Percentiles rank a stretch among this genome's conserved stretches.
phyloP scores from a whole-genome alignment of 306 rosid species.

The Corylus americana region DNA sequence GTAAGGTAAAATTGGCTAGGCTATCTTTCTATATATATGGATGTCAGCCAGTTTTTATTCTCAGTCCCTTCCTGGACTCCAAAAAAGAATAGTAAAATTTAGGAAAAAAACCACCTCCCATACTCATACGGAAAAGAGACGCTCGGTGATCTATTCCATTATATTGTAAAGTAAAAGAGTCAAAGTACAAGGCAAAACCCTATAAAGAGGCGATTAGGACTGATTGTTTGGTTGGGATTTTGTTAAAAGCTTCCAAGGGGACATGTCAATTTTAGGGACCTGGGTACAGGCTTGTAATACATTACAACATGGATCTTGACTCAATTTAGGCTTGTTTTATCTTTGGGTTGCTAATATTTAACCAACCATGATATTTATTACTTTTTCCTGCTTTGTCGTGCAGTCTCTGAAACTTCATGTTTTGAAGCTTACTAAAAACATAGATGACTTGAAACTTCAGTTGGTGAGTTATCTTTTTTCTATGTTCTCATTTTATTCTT shows the following conservation, averaged over 20 bases:
- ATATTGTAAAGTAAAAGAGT: background rate
- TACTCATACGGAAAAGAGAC: background rate
- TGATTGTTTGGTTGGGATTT: background rate
- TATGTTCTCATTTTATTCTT: background rate
- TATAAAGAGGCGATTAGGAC: background rate
- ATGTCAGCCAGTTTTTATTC: constrained; percentile 27
- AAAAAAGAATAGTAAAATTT: background rate
- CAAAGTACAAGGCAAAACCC: background rate
- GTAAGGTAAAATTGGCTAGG: constrained; percentile 54
- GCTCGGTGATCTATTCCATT: background rate
- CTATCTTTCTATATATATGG: background rate
- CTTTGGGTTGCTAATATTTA: background rate
- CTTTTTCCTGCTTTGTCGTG: constrained; percentile 34
- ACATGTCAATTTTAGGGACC: background rate
- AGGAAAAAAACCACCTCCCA: background rate
- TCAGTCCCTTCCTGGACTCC: constrained; percentile 11
- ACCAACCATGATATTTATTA: constrained; percentile 19
- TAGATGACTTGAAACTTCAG: constrained; percentile 64
- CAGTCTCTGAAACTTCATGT: constrained; percentile 98
- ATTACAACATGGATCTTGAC: constrained; percentile 15
- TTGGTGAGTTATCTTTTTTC: constrained; percentile 52
- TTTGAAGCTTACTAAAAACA: constrained; percentile 62
- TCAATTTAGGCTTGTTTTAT: background rate
- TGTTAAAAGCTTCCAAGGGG: background rate
- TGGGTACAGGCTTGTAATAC: constrained; percentile 8